These are phyloP conservation scores for Actinomucor elegans DNA, from an alignment of 371 early-diverging fungal genomes.

Conservation along the genomic window DNA sequence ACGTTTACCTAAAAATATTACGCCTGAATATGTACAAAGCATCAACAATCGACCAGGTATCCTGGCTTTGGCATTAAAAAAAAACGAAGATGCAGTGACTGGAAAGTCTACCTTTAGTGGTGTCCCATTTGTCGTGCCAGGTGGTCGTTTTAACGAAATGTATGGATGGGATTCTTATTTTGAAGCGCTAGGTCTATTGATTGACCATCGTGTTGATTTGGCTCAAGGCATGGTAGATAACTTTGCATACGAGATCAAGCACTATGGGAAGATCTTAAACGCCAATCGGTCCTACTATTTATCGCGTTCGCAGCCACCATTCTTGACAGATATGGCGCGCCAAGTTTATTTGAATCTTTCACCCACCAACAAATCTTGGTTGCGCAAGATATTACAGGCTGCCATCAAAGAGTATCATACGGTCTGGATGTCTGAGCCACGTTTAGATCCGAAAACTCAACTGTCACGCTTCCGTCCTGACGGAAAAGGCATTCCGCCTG, in stretches of 20 bases:
- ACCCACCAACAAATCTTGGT: conserved; percentile 65
- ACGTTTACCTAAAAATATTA: conserved; percentile 77
- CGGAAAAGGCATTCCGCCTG: conserved; percentile 92
- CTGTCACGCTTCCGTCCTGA: conserved; percentile 79
- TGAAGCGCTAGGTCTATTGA: conserved; percentile 81
- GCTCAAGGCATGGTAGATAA: conserved; percentile 93
- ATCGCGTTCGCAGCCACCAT: conserved; percentile 93
- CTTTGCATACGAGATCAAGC: conserved; percentile 88
- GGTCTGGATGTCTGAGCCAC: conserved; percentile 82
- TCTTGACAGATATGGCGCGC: conserved; percentile 90
- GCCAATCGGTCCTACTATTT: conserved; percentile 95
- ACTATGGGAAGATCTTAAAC: conserved; percentile 95
- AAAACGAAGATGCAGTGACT: conserved; percentile 36
- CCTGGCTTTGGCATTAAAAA: conserved; percentile 74
- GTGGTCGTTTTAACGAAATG: conserved; percentile 96
- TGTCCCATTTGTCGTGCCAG: conserved; percentile 92
- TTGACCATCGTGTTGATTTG: conserved; percentile 77
- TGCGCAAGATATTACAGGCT: conserved; percentile 63
- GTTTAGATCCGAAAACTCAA: conserved; percentile 71
- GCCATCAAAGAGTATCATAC: conserved; percentile 86
- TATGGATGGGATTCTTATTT: conserved; percentile 97
- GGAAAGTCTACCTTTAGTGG: conserved; percentile 59
- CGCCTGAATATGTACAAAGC: conserved; percentile 84
- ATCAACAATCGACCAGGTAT: conserved; percentile 86
- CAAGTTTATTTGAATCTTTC: conserved; percentile 61